These are phyloP conservation scores for Sclerotinia minor DNA, from an alignment of 2,329 filamentous ascomycete species.

Conservation along the genomic window DNA sequence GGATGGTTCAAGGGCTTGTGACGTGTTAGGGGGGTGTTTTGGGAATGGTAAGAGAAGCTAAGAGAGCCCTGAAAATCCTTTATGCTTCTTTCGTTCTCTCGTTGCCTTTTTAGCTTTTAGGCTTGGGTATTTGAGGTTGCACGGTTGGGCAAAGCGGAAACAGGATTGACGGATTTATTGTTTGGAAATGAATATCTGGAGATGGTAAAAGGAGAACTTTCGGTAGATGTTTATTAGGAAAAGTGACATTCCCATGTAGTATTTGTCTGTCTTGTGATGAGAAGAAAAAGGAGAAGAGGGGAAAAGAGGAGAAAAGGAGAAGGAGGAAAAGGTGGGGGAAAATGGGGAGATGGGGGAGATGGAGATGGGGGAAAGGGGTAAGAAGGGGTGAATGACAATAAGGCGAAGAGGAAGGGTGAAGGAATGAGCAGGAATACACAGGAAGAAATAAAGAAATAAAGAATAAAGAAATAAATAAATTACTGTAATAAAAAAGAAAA, in stretches of 20 bases:
- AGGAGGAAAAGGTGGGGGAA: neutral
- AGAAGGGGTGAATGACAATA: too few species aligned
- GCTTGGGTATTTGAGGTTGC: neutral
- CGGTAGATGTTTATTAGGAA: neutral
- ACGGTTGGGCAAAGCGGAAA: neutral
- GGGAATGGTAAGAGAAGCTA: neutral
- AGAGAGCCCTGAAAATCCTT: constrained; percentile 14
- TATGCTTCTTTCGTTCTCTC: constrained; percentile 2
- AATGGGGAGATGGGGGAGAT: too few species aligned
- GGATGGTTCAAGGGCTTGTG: neutral
- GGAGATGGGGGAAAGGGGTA: neutral
- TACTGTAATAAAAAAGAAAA: too few species aligned
- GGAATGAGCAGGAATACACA: neutral
- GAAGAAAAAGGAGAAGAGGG: constrained; percentile 1
- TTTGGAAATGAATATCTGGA: neutral
- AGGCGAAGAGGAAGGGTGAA: neutral
- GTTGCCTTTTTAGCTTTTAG: neutral
- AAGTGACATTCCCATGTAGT: neutral
- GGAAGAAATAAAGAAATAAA: too few species aligned
- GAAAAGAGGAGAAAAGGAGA: neutral
- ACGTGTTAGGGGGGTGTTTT: constrained; percentile 17
- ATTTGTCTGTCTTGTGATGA: constrained; percentile 14
- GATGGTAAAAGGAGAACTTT: neutral
- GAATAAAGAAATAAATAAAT: neutral
- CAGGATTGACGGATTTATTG: neutral